A percentile compares a stretch with the other conserved stretches of the same genome.
Evolutionary conservation across 1,284 basidiomycete genomes (phyloP).

Genomic region (Pseudozyma sp.): DNA sequence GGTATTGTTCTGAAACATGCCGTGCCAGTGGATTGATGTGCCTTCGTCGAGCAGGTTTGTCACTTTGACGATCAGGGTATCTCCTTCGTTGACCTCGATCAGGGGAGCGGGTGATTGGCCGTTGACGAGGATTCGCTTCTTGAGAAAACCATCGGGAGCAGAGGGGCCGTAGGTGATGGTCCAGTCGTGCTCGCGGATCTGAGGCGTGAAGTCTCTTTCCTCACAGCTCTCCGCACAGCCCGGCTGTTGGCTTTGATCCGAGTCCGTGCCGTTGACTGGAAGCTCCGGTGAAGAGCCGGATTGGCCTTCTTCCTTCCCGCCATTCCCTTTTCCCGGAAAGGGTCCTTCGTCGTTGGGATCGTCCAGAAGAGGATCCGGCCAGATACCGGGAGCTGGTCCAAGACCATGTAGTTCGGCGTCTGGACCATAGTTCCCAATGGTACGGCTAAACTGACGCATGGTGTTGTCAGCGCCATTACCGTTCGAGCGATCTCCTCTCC

Average conservation of each 20-base stretch:
- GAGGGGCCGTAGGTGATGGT: slow-evolving; percentile 40
- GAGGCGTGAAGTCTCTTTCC: slow-evolving; percentile 37
- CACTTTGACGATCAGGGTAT: slow-evolving; percentile 59
- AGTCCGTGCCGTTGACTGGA: no score
- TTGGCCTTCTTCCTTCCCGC: no score
- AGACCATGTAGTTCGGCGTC: slow-evolving; percentile 12
- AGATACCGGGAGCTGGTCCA: slow-evolving; percentile 17
- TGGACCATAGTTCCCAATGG: neutral
- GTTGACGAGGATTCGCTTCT: slow-evolving; percentile 61
- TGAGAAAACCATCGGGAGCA: slow-evolving; percentile 56
- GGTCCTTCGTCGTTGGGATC: neutral
- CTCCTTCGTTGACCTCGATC: slow-evolving; percentile 62
- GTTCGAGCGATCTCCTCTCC: slow-evolving; percentile 12
- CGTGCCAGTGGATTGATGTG: slow-evolving; percentile 66
- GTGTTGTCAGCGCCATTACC: neutral
- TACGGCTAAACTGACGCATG: slow-evolving; percentile 1
- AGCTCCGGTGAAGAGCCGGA: no score
- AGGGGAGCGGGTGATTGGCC: slow-evolving; percentile 58
- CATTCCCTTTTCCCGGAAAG: neutral
- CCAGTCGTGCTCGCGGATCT: slow-evolving; percentile 51
- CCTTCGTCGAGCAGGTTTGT: slow-evolving; percentile 51
- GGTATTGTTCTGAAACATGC: slow-evolving; percentile 60
- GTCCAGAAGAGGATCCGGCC: slow-evolving; percentile 10
- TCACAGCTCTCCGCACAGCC: slow-evolving; percentile 3
- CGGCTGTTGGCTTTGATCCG: neutral